Evolutionary conservation across 164 flowering plant species (phyloP).

Genomic region (Akebia trifoliata): DNA sequence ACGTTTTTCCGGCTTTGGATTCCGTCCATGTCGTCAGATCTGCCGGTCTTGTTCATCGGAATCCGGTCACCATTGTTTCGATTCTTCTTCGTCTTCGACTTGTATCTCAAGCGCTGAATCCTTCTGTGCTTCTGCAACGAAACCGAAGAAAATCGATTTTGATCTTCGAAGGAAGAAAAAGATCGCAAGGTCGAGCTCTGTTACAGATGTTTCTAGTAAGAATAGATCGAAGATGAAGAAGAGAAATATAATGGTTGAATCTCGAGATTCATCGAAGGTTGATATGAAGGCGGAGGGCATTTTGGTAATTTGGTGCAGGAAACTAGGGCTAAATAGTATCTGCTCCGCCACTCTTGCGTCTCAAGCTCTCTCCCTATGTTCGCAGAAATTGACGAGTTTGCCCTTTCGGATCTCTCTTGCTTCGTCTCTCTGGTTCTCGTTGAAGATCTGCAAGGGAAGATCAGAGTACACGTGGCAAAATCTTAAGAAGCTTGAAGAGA

Average conservation of each 20-base stretch:
- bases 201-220: constrained; percentile 9
- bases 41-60: constrained; percentile 19
- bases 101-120: constrained; percentile 30
- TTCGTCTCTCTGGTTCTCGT: constrained; percentile 49
- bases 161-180: not conserved
- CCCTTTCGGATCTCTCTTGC: constrained; percentile 41
- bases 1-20: constrained; percentile 1
- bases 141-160: not conserved
- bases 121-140: not conserved
- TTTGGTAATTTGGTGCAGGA: constrained; percentile 45
- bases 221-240: constrained; percentile 10
- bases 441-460: constrained; percentile 22
- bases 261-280: not conserved
- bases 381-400: constrained; percentile 19
- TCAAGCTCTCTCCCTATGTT: constrained; percentile 25
- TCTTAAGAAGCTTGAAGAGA: constrained; percentile 38
- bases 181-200: not conserved
- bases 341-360: constrained; percentile 16
- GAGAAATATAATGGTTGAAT: not conserved
- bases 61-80: not conserved
- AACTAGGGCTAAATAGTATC: constrained; percentile 27
- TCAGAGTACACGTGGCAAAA: constrained; percentile 21
- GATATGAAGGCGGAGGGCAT: constrained; percentile 32
- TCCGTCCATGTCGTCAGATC: not conserved
- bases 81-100: constrained; percentile 18